Evolutionary conservation across 2,329 filamentous ascomycete genomes (phyloP).

Genomic region (Trichophyton rubrum): DNA sequence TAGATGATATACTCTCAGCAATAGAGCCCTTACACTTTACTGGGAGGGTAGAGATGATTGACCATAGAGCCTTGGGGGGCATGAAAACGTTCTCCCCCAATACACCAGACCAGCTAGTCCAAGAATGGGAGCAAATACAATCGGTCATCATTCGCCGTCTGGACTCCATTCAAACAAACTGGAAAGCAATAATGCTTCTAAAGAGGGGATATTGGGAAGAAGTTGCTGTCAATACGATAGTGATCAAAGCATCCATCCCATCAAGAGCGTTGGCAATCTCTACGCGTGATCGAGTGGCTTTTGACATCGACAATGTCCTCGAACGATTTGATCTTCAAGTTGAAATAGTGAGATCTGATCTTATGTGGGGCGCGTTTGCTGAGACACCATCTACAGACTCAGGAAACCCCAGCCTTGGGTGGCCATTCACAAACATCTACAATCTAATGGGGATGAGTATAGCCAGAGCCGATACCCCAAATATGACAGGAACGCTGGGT

Average conservation of each 20-base stretch:
- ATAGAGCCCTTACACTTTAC: not conserved
- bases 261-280: not conserved
- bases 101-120: not conserved
- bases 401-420: not conserved
- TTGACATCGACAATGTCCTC: not conserved
- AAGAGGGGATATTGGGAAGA: slow-evolving; percentile 6
- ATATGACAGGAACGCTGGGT: not conserved
- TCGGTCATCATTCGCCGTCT: not conserved
- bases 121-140: slow-evolving; percentile 2
- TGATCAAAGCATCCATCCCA: not conserved
- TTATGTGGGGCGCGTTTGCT: slow-evolving; percentile 1
- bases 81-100: not conserved
- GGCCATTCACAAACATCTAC: not conserved
- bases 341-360: not conserved
- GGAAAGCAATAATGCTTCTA: slow-evolving; percentile 1
- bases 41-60: slow-evolving; percentile 4
- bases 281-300: not conserved
- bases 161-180: not conserved
- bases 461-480: not conserved
- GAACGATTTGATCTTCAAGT: not conserved
- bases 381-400: no score
- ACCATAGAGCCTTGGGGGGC: not conserved
- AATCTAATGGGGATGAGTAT: slow-evolving; percentile 7
- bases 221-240: not conserved
- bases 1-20: not conserved